phyloP scores from a whole-genome alignment of 441 rosid genomes.

The Aleurites moluccanus region DNA sequence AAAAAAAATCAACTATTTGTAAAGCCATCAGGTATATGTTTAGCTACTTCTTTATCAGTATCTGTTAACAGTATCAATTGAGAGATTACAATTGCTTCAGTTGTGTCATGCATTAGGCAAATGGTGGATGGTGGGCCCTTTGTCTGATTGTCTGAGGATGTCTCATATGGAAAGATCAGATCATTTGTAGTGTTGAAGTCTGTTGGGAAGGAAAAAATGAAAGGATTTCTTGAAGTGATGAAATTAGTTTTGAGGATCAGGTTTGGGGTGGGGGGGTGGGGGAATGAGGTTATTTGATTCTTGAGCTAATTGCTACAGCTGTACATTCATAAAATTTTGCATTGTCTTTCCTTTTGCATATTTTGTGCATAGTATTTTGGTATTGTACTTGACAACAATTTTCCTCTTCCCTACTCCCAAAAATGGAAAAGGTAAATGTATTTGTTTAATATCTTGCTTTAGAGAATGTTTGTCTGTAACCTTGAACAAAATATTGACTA shows the following conservation, averaged over 20 bases:
- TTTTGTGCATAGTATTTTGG: background rate
- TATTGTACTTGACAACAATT: background rate
- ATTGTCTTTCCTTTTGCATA: background rate
- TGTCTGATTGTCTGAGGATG: background rate
- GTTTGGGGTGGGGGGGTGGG: too few relatives aligned
- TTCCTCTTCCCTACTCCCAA: background rate
- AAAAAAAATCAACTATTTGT: too few relatives aligned
- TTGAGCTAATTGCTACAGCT: background rate
- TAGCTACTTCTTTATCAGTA: too few relatives aligned
- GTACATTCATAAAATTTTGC: background rate
- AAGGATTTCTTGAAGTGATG: background rate
- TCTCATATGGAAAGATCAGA: background rate
- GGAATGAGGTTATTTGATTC: background rate
- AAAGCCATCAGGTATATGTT: too few relatives aligned
- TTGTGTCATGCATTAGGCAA: background rate
- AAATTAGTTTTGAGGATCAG: background rate
- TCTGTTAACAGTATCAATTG: background rate
- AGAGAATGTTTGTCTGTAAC: background rate
- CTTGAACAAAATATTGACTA: conserved; percentile 1
- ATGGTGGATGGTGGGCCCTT: too few relatives aligned
- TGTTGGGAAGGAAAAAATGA: background rate
- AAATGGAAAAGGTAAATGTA: background rate
- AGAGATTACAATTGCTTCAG: background rate
- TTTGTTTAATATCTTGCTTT: conserved; percentile 5
- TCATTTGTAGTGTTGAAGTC: background rate